Evolutionary conservation across 192 early-diverging fungal species (phyloP).

Genomic region (Coemansia sp.): DNA sequence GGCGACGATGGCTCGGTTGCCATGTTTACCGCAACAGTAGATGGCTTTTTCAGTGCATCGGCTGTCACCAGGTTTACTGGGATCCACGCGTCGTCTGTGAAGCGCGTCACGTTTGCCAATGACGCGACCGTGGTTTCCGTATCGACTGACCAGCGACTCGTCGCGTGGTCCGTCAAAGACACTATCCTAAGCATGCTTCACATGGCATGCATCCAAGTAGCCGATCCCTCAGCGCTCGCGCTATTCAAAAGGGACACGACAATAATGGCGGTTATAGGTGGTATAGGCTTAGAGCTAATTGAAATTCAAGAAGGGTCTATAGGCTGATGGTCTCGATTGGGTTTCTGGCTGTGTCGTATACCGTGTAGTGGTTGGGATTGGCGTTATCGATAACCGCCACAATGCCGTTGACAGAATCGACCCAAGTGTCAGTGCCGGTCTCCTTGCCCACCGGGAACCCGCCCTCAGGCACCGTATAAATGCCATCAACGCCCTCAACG

Average conservation of each 20-base stretch:
- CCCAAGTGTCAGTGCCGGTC: slow-evolving; percentile 26
- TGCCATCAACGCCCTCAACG: slow-evolving; percentile 18
- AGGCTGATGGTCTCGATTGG: slow-evolving; percentile 10
- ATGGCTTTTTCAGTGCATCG: neutral
- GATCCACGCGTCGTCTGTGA: slow-evolving; percentile 72
- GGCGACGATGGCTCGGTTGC: slow-evolving; percentile 74
- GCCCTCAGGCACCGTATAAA: slow-evolving; percentile 22
- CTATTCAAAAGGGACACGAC: slow-evolving; percentile 6
- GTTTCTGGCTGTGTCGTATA: slow-evolving; percentile 20
- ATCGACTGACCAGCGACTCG: slow-evolving; percentile 70
- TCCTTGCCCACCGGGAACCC: neutral
- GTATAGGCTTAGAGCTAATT: slow-evolving; percentile 62
- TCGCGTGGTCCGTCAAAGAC: slow-evolving; percentile 52
- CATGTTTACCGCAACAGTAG: slow-evolving; percentile 7
- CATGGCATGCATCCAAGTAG: slow-evolving; percentile 59
- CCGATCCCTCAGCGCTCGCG: slow-evolving; percentile 57
- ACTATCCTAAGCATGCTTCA: slow-evolving; percentile 23
- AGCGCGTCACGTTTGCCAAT: slow-evolving; percentile 32
- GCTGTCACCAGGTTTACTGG: slow-evolving; percentile 19
- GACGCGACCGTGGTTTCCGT: slow-evolving; percentile 19
- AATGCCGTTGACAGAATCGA: slow-evolving; percentile 21
- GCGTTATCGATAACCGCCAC: slow-evolving; percentile 20
- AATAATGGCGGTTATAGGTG: slow-evolving; percentile 36
- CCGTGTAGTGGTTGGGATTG: slow-evolving; percentile 27
- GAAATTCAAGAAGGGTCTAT: neutral